Evolutionary conservation across 306 rosid species (phyloP).

Genomic region (Quercus suber): DNA sequence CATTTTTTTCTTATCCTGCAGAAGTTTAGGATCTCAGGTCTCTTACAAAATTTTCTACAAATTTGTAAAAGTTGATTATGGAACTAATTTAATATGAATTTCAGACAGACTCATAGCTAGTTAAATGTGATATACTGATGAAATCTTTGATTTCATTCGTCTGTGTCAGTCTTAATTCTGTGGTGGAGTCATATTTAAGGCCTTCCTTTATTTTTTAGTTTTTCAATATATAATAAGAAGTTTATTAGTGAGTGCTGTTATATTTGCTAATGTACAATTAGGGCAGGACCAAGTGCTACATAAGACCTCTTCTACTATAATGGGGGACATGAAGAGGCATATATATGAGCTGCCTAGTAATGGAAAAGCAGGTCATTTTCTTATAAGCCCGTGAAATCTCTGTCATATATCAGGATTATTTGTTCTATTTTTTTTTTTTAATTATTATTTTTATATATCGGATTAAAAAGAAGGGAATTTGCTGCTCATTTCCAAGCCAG

Average conservation of each 20-base stretch:
- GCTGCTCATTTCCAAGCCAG: slow-evolving; percentile 5
- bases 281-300: slow-evolving; percentile 70
- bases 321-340: slow-evolving; percentile 31
- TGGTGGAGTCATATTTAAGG: background rate
- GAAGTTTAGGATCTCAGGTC: background rate
- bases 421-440: background rate
- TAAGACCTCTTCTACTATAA: slow-evolving; percentile 31
- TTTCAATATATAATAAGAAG: background rate
- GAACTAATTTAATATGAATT: background rate
- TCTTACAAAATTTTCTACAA: background rate
- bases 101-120: background rate
- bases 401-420: slow-evolving; percentile 1
- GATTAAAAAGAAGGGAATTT: slow-evolving; percentile 8
- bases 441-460: background rate
- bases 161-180: background rate
- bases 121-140: no score
- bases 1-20: background rate
- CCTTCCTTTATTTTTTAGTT: background rate
- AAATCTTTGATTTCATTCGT: no score
- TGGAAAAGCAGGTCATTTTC: slow-evolving; percentile 46
- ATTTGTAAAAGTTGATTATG: background rate
- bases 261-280: slow-evolving; percentile 17
- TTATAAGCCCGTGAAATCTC: slow-evolving; percentile 19
- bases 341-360: slow-evolving; percentile 25
- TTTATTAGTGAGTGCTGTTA: slow-evolving; percentile 3